These are phyloP conservation scores for Maudiozyma saulgeensis DNA, from an alignment of 805 yeast genomes.

Conservation along the genomic window DNA sequence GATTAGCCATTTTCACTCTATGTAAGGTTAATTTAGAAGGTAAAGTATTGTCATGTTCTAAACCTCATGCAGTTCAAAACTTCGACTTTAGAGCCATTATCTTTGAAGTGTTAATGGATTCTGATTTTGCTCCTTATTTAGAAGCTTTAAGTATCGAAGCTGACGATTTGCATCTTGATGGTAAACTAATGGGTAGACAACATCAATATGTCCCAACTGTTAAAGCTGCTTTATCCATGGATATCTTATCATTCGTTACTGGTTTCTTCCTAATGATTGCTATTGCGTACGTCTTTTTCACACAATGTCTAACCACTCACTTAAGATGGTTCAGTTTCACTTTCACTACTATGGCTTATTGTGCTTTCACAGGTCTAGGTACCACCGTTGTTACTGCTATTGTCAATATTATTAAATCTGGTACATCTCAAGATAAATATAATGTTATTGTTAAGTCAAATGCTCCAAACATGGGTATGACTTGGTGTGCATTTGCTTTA, in stretches of 20 bases:
- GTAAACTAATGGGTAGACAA: constrained; percentile 23
- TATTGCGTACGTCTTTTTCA: constrained; percentile 5
- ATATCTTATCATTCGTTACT: constrained; percentile 18
- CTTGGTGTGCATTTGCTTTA: constrained; percentile 25
- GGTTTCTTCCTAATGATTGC: constrained; percentile 16
- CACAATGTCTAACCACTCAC: constrained; percentile 3
- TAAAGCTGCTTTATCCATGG: constrained; percentile 24
- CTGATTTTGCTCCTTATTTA: constrained; percentile 26
- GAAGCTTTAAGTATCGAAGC: constrained; percentile 20
- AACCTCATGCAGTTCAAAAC: constrained; percentile 27
- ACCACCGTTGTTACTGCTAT: constrained; percentile 23
- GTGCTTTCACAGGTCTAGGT: constrained; percentile 23
- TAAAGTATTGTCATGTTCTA: constrained; percentile 17
- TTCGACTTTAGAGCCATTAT: constrained; percentile 26
- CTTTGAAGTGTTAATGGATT: constrained; percentile 20
- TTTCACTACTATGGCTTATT: constrained; percentile 13
- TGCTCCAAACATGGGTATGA: constrained; percentile 20
- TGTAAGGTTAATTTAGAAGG: constrained; percentile 19
- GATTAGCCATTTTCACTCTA: constrained; percentile 24
- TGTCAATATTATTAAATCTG: constrained; percentile 24
- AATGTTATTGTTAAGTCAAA: constrained; percentile 20
- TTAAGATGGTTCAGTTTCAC: constrained; percentile 13
- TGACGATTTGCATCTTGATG: constrained; percentile 23
- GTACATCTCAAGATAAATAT: constrained; percentile 24
- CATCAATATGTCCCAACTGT: constrained; percentile 28